Evolutionary conservation across 805 yeast species (phyloP), one percentile per base, ranked within the genome.

Genomic region (Candida xiaguanensis): DNA sequence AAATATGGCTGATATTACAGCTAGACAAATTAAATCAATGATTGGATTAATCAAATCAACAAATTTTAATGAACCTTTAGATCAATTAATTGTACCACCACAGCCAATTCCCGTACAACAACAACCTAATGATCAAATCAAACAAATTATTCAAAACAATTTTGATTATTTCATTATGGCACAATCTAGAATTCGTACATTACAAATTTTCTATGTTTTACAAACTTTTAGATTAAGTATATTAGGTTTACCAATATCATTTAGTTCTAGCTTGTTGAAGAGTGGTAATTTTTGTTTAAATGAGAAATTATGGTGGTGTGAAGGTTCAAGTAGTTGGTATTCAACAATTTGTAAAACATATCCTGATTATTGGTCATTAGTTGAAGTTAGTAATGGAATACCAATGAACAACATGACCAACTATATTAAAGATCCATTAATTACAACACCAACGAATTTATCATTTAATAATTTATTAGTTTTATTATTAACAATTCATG

Each of bases 281-380:
- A 77, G 83, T 54, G 93, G 93, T 30, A 71, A 77, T 8, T 83
- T 80, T 26, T 80, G 88, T 54, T 61, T 62, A 17, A 58, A 72
- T 47, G 87, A 82, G 52, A 67, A 63, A 9, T 59, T 84, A 39
- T 85, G 89, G 83, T 65, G 67, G 32, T 71, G 81, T 40, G 69
- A 64, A 17, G 61, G 69, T 37, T 55, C 74, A 4, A 39, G 48
- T 2, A 76, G 74, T 39, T 85, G 91, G 91, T 53, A 65, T 30
- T 46, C 51, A 4, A 28, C 16, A 23, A 19, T 33, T 8, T 32
- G 28, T 12, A 26, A 31, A 31, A 46, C 77, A 33, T 50, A 34
- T 17, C 40, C 44, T 13, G 12, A 25, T 16, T 12, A 11, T 11
- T 26, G 37, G 29, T 31, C 77, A 0, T 58, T 82, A 18, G 75